Conservation (phyloP, 2,329 filamentous ascomycete genomes). For the Thielaviopsis ethacetica region DNA sequence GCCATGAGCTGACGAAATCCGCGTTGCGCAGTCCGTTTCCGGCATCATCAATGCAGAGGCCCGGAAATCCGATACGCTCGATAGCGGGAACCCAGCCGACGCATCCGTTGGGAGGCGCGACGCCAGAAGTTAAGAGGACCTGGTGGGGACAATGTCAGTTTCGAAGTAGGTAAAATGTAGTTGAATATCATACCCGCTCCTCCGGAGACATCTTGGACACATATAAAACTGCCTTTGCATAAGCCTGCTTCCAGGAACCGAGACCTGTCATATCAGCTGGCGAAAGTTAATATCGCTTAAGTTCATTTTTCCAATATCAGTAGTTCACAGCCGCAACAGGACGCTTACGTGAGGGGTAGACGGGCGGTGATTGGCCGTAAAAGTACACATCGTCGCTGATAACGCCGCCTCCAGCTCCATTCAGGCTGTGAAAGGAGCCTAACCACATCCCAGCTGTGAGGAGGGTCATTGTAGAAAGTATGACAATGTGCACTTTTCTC, state of each 20-base stretch:
- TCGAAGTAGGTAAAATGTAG: background rate
- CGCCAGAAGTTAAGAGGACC: slow-evolving; percentile 60
- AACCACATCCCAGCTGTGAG: no score
- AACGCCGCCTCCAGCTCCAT: background rate
- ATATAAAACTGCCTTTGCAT: slow-evolving; percentile 49
- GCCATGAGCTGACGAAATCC: slow-evolving; percentile 30
- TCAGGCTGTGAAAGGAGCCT: no score
- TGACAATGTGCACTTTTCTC: no score
- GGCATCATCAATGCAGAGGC: slow-evolving; percentile 29
- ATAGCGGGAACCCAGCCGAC: slow-evolving; percentile 27
- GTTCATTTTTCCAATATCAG: background rate
- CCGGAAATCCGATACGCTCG: slow-evolving; percentile 24
- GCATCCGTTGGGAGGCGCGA: slow-evolving; percentile 36
- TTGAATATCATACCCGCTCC: slow-evolving; percentile 41
- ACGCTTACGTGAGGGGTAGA: slow-evolving; percentile 34
- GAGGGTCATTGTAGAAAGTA: no score
- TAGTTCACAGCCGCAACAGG: background rate
- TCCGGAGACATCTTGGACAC: slow-evolving; percentile 56
- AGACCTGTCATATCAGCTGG: slow-evolving; percentile 38
- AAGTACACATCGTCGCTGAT: slow-evolving; percentile 23
- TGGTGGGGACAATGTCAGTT: slow-evolving; percentile 13
- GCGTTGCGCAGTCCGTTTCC: slow-evolving; percentile 26
- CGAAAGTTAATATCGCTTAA: background rate
- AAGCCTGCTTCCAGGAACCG: slow-evolving; percentile 52
- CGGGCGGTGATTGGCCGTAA: slow-evolving; percentile 32